Evolutionary conservation across 108 stramenopile genomes (phyloP).

Genomic region (Phaeodactylum tricornutum): DNA sequence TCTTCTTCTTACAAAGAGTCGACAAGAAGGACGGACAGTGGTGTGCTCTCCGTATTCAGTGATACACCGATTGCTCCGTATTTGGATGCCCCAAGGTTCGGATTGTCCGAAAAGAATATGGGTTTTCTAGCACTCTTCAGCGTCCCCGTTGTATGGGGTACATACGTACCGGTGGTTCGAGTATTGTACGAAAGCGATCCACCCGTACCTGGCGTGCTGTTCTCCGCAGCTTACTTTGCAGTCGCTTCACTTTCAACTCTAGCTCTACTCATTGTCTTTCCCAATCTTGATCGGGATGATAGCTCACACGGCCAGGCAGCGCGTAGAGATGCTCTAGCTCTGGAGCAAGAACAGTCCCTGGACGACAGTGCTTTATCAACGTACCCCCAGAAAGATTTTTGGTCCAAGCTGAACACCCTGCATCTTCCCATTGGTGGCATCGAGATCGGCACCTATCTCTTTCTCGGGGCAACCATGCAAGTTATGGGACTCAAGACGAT

Average conservation of each 20-base stretch:
- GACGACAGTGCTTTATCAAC: not conserved
- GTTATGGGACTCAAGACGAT: constrained; percentile 72
- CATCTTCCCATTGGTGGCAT: constrained; percentile 33
- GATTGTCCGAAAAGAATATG: not conserved
- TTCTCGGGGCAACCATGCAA: constrained; percentile 69
- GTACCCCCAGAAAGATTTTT: not conserved
- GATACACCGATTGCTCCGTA: too few relatives aligned
- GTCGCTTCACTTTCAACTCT: constrained; percentile 31
- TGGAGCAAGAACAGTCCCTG: too few relatives aligned
- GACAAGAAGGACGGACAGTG: too few relatives aligned
- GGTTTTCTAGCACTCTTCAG: not conserved
- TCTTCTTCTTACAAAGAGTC: too few relatives aligned
- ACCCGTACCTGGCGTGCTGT: constrained; percentile 73
- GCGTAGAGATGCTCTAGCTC: too few relatives aligned
- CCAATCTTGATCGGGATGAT: not conserved
- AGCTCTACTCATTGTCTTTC: constrained; percentile 3
- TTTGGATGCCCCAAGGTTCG: too few relatives aligned
- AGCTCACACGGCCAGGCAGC: too few relatives aligned
- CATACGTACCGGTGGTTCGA: constrained; percentile 70
- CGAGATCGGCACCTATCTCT: constrained; percentile 73
- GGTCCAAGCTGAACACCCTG: constrained; percentile 15
- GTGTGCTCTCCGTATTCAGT: too few relatives aligned
- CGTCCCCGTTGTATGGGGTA: constrained; percentile 78
- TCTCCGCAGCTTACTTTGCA: constrained; percentile 71
- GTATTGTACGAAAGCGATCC: constrained; percentile 60